phyloP scores from a whole-genome alignment of 768 basidiomycete genomes.

The Leccinum olivaceopallidum region DNA sequence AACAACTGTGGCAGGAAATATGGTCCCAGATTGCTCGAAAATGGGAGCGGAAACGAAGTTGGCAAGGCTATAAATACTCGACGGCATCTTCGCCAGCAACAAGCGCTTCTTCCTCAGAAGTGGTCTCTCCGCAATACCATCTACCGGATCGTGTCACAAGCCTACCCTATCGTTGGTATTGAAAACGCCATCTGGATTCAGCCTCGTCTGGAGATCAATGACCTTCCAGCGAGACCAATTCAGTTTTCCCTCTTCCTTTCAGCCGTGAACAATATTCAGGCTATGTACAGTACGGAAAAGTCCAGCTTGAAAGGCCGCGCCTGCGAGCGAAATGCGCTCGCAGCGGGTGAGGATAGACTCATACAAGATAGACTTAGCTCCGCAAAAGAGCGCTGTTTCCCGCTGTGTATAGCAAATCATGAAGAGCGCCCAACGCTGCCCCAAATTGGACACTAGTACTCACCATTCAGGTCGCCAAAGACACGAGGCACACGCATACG shows the following conservation, averaged over 20 bases:
- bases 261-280: slow-evolving; percentile 8
- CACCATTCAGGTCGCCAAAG: slow-evolving; percentile 23
- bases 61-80: not conserved
- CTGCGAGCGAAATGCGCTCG: too few species aligned
- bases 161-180: slow-evolving; percentile 2
- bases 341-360: too few species aligned
- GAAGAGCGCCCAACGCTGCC: slow-evolving; percentile 35
- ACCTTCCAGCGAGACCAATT: slow-evolving; percentile 12
- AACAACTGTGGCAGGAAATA: not conserved
- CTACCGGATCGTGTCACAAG: slow-evolving; percentile 10
- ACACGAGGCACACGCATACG: too few species aligned
- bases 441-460: slow-evolving; percentile 1
- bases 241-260: slow-evolving; percentile 23
- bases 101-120: not conserved
- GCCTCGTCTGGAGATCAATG: slow-evolving; percentile 17
- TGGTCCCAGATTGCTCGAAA: not conserved
- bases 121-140: not conserved
- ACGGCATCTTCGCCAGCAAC: not conserved
- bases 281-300: slow-evolving; percentile 1
- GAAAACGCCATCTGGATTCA: slow-evolving; percentile 6
- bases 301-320: not conserved
- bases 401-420: slow-evolving; percentile 53
- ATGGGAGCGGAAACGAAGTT: slow-evolving; percentile 2
- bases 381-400: slow-evolving; percentile 38
- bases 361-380: too few species aligned